Conservation (phyloP, 2,329 filamentous ascomycete species). For the Aspergillus sp. region DNA sequence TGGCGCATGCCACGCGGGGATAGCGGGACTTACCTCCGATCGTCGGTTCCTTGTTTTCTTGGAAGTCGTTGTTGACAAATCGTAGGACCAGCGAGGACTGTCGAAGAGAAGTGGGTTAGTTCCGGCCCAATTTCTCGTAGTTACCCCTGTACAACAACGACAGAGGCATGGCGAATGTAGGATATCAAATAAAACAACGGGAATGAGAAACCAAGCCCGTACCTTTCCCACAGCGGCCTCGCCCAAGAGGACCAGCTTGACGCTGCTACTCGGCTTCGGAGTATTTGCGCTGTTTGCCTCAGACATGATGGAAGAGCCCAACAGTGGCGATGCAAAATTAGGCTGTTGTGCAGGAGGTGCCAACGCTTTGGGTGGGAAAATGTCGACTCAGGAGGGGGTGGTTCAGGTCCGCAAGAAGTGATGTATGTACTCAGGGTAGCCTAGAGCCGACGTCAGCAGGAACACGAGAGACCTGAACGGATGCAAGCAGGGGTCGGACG, state of each 20-base stretch:
- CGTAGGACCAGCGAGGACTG: constrained; percentile 95
- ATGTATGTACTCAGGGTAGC: constrained; percentile 16
- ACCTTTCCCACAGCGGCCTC: constrained; percentile 99
- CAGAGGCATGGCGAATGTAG: not conserved
- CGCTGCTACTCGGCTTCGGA: constrained; percentile 97
- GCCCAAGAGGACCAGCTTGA: constrained; percentile 96
- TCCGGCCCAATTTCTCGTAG: constrained; percentile 17
- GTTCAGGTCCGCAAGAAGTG: constrained; percentile 8
- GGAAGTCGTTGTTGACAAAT: constrained; percentile 99
- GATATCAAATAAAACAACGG: not conserved
- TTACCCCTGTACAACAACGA: constrained; percentile 17
- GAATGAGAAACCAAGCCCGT: constrained; percentile 24
- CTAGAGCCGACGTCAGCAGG: constrained; percentile 18
- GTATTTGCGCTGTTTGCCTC: constrained; percentile 63
- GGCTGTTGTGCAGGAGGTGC: constrained; percentile 30
- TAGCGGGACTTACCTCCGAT: constrained; percentile 73
- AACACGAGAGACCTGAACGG: constrained; percentile 13
- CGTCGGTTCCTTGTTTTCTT: constrained; percentile 99
- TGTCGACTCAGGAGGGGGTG: constrained; percentile 20
- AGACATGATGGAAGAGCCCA: constrained; percentile 56
- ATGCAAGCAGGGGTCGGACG: constrained; percentile 10
- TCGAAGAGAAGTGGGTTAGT: constrained; percentile 4
- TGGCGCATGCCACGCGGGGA: not conserved
- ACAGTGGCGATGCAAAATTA: constrained; percentile 19
- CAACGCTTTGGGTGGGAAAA: constrained; percentile 21